Conservation (phyloP, 176 grass and related monocot species). For the Paspalum notatum region DNA sequence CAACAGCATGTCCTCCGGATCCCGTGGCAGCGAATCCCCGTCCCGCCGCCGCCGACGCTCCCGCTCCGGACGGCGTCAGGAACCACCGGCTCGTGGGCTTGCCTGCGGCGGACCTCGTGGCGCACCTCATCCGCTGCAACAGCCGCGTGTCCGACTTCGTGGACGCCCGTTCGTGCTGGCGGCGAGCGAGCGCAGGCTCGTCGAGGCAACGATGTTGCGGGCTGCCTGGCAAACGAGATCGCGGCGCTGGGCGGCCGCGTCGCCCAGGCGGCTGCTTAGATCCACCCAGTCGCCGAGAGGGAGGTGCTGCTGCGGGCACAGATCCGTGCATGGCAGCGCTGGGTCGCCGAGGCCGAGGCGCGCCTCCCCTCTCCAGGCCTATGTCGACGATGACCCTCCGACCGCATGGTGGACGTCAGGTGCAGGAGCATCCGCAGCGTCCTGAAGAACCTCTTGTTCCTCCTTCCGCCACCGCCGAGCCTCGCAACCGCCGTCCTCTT, state of each 20-base stretch:
- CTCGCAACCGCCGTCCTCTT: too few relatives aligned
- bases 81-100: not conserved
- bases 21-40: not conserved
- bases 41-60: not conserved
- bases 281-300: not conserved
- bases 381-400: not conserved
- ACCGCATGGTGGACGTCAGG: too few relatives aligned
- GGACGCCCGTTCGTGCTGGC: not conserved
- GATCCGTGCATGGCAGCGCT: not conserved
- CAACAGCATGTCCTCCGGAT: constrained; percentile 4
- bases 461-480: too few relatives aligned
- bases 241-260: not conserved
- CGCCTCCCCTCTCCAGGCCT: not conserved
- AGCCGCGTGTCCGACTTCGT: not conserved
- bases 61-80: not conserved
- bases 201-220: not conserved
- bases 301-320: not conserved
- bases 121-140: not conserved
- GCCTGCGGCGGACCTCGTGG: not conserved
- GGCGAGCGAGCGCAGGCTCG: not conserved
- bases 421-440: too few relatives aligned
- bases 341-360: not conserved
- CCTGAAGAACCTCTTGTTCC: too few relatives aligned
- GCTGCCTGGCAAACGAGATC: not conserved
- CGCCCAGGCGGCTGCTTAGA: not conserved